Percentiles rank a stretch among this genome's conserved stretches.
Conservation (phyloP, 1,139 yeast species). For the Hansenula sp. region DNA sequence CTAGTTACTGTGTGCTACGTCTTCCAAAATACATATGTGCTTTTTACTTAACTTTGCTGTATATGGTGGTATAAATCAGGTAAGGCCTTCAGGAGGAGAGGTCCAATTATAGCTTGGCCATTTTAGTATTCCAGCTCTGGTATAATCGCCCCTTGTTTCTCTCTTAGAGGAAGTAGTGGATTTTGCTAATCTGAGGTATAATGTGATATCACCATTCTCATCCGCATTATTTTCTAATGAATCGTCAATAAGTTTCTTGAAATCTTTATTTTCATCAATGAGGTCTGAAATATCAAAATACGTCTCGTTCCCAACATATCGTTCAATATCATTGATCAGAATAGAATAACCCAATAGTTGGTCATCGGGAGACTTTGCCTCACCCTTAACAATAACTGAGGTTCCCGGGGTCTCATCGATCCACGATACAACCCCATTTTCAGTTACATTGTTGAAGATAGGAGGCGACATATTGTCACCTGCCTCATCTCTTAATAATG, state of each 20-base stretch:
- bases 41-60: too few relatives aligned
- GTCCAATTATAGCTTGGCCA: constrained; percentile 58
- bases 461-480: constrained; percentile 61
- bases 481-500: constrained; percentile 75
- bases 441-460: constrained; percentile 34
- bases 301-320: constrained; percentile 53
- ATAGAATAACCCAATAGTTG: constrained; percentile 48
- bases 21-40: too few relatives aligned
- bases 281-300: constrained; percentile 39
- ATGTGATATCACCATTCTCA: constrained; percentile 31
- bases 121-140: constrained; percentile 50
- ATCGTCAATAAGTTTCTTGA: constrained; percentile 25
- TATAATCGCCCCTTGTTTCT: constrained; percentile 48
- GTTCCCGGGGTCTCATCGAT: not conserved
- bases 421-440: constrained; percentile 37
- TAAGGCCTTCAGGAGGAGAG: constrained; percentile 42
- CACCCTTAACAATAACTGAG: constrained; percentile 7
- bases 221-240: constrained; percentile 19
- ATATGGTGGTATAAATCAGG: constrained; percentile 17
- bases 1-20: too few relatives aligned
- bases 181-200: constrained; percentile 54
- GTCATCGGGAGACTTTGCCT: constrained; percentile 13
- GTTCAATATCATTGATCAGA: constrained; percentile 75
- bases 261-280: constrained; percentile 30
- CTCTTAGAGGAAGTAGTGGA: constrained; percentile 37